Conservation (phyloP, 2,329 filamentous ascomycete genomes). For the Monosporascus sp. region DNA sequence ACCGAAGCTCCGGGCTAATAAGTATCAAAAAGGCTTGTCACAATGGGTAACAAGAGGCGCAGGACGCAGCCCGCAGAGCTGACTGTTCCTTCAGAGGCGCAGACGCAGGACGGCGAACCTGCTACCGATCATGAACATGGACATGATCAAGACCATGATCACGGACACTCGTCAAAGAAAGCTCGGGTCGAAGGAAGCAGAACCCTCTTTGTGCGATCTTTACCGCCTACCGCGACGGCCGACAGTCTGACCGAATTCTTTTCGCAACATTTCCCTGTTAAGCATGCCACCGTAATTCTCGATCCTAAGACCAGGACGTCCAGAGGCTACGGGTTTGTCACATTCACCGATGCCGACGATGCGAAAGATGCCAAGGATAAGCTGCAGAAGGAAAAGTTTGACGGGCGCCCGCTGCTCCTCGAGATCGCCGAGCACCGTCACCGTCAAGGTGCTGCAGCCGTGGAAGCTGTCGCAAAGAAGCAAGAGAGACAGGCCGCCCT, state of each 20-base stretch:
- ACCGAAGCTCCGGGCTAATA: background rate
- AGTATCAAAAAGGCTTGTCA: background rate
- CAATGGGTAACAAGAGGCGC: conserved; percentile 13
- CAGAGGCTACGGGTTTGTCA: conserved; percentile 93
- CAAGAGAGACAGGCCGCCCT: conserved; percentile 55
- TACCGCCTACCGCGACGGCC: conserved; percentile 72
- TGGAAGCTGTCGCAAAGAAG: conserved; percentile 50
- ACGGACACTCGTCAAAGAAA: conserved; percentile 45
- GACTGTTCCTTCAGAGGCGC: conserved; percentile 3
- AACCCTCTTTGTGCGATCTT: conserved; percentile 85
- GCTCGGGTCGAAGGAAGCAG: conserved; percentile 54
- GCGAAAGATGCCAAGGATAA: conserved; percentile 75
- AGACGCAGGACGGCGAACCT: conserved; percentile 3
- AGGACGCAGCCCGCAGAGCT: conserved; percentile 10
- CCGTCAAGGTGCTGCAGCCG: conserved; percentile 37
- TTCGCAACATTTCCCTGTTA: conserved; percentile 89
- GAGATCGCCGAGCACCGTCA: conserved; percentile 85
- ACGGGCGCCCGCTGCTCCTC: conserved; percentile 76
- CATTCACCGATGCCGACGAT: conserved; percentile 90
- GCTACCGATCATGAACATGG: conserved; percentile 11
- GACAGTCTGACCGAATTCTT: conserved; percentile 84
- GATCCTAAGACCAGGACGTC: conserved; percentile 83
- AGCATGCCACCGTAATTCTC: conserved; percentile 88
- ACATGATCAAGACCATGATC: conserved; percentile 16
- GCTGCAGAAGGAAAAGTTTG: conserved; percentile 70